These are phyloP conservation scores for Hawksworthiomyces lignivorus DNA, from an alignment of 2,329 filamentous ascomycete species.

Conservation along the genomic window DNA sequence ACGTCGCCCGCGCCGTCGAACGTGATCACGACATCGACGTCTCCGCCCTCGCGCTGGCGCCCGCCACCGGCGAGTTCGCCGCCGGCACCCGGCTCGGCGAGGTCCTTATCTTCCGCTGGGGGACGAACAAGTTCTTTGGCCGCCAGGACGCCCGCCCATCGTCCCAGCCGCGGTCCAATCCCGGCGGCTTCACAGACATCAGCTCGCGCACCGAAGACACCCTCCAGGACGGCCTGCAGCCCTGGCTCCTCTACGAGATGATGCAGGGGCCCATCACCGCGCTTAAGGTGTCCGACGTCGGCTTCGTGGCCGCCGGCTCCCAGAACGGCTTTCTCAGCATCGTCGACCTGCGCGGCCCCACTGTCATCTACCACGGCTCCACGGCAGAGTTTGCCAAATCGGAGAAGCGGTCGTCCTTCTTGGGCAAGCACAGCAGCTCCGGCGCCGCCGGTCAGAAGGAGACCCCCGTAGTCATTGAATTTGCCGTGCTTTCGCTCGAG, in stretches of 20 bases:
- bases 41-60: slow-evolving; percentile 69
- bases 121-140: slow-evolving; percentile 66
- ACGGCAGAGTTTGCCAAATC: slow-evolving; percentile 66
- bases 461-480: slow-evolving; percentile 77
- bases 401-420: slow-evolving; percentile 70
- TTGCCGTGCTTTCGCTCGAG: slow-evolving; percentile 87
- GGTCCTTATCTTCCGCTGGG: slow-evolving; percentile 80
- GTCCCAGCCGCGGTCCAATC: slow-evolving; percentile 42
- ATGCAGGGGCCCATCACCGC: slow-evolving; percentile 74
- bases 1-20: slow-evolving; percentile 74
- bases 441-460: slow-evolving; percentile 45
- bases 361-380: slow-evolving; percentile 69
- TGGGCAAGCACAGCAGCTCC: slow-evolving; percentile 40
- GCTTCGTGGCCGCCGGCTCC: slow-evolving; percentile 82
- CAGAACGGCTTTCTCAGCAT: slow-evolving; percentile 74
- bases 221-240: slow-evolving; percentile 62
- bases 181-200: slow-evolving; percentile 69
- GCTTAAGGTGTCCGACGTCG: slow-evolving; percentile 80
- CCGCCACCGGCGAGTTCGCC: slow-evolving; percentile 75
- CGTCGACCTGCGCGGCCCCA: slow-evolving; percentile 80
- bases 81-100: slow-evolving; percentile 80
- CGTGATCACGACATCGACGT: slow-evolving; percentile 72
- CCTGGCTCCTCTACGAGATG: slow-evolving; percentile 74
- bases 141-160: slow-evolving; percentile 36
- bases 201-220: slow-evolving; percentile 60